Evolutionary conservation across 1,139 yeast species (phyloP).

Genomic region (Debaryomyces robertsiae): DNA sequence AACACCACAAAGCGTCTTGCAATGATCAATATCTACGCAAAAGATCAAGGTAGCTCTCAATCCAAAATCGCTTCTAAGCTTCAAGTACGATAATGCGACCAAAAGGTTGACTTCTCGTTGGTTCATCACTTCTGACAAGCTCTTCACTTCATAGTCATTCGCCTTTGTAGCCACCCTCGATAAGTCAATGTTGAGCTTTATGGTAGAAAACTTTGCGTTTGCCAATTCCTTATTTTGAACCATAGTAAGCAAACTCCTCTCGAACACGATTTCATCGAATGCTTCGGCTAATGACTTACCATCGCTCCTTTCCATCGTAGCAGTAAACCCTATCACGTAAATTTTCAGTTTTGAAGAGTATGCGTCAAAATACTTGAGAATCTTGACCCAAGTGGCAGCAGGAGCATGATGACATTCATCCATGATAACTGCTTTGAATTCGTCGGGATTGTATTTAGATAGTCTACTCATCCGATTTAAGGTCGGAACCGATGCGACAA

Average conservation of each 20-base stretch:
- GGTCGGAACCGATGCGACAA: constrained; percentile 79
- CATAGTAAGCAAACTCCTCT: constrained; percentile 68
- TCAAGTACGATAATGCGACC: constrained; percentile 60
- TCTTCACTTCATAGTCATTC: constrained; percentile 58
- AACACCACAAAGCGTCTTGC: constrained; percentile 53
- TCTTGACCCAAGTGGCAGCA: constrained; percentile 63
- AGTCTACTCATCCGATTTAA: constrained; percentile 54
- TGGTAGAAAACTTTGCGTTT: constrained; percentile 66
- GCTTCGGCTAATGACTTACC: constrained; percentile 57
- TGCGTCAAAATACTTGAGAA: constrained; percentile 63
- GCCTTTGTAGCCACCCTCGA: constrained; percentile 29
- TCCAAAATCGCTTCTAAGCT: constrained; percentile 35
- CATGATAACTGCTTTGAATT: constrained; percentile 71
- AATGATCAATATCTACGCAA: constrained; percentile 75
- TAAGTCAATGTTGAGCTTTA: constrained; percentile 47
- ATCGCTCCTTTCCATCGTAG: constrained; percentile 74
- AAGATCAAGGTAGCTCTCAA: constrained; percentile 73
- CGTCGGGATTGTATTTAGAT: constrained; percentile 52
- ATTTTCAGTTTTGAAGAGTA: constrained; percentile 41
- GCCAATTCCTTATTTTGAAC: constrained; percentile 68
- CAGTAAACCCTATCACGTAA: constrained; percentile 82
- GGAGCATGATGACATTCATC: constrained; percentile 97
- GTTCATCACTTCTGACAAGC: constrained; percentile 60
- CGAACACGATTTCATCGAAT: constrained; percentile 77
- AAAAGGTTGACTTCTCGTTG: constrained; percentile 54